phyloP scores from a whole-genome alignment of 768 basidiomycete genomes.

The Royoungia palumana region DNA sequence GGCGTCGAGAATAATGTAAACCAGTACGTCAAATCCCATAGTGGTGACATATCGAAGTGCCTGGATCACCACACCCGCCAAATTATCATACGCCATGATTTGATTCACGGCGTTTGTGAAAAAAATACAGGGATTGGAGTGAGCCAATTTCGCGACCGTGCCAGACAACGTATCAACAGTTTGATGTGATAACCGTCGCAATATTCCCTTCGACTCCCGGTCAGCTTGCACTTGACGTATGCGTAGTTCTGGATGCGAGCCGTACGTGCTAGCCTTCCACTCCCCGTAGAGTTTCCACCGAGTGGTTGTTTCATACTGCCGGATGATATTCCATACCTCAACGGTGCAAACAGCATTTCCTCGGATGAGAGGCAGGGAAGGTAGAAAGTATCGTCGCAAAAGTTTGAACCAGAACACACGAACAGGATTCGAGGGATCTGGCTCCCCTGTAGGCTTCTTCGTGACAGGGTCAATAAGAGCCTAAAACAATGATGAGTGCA shows the following conservation, averaged over 20 bases:
- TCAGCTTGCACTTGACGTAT: slow-evolving; percentile 82
- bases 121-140: slow-evolving; percentile 90
- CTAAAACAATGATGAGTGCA: slow-evolving; percentile 26
- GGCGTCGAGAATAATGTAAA: slow-evolving; percentile 83
- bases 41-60: slow-evolving; percentile 84
- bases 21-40: slow-evolving; percentile 92
- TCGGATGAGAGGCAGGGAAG: slow-evolving; percentile 79
- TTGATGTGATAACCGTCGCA: slow-evolving; percentile 82
- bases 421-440: slow-evolving; percentile 56
- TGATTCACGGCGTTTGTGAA: slow-evolving; percentile 89
- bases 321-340: slow-evolving; percentile 89
- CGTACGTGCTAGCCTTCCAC: slow-evolving; percentile 77
- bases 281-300: slow-evolving; percentile 95
- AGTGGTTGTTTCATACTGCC: slow-evolving; percentile 68
- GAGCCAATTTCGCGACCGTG: slow-evolving; percentile 87
- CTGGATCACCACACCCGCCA: slow-evolving; percentile 86
- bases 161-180: slow-evolving; percentile 84
- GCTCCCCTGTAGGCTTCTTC: slow-evolving; percentile 53
- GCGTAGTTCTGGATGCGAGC: slow-evolving; percentile 72
- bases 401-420: slow-evolving; percentile 84
- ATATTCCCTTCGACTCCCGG: slow-evolving; percentile 81
- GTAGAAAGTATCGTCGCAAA: slow-evolving; percentile 76
- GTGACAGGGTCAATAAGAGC: slow-evolving; percentile 55
- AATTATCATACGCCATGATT: slow-evolving; percentile 94
- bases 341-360: slow-evolving; percentile 87